A percentile compares a stretch with the other conserved stretches of the same genome.
phyloP scores from a whole-genome alignment of 495 filamentous ascomycete genomes.

The Oidiodendron maius region DNA sequence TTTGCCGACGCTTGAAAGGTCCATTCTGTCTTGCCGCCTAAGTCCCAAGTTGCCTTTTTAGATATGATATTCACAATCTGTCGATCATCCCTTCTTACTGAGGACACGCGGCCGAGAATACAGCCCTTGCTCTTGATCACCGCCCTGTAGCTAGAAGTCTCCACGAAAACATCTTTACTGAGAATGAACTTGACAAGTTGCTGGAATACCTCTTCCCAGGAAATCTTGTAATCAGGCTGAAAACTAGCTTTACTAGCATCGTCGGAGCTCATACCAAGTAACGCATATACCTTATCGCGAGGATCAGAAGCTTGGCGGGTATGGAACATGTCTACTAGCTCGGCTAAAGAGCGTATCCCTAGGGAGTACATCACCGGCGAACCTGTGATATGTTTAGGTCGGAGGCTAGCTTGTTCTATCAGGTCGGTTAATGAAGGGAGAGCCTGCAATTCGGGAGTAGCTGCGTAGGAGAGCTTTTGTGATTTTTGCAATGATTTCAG shows the following conservation, averaged over 20 bases:
- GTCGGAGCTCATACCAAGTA: conserved; percentile 26
- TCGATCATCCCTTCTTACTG: conserved; percentile 11
- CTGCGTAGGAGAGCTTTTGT: not conserved
- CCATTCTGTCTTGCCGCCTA: too few species aligned
- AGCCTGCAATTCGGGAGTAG: not conserved
- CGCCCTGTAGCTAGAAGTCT: conserved; percentile 15
- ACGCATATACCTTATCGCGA: conserved; percentile 31
- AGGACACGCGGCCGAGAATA: too few species aligned
- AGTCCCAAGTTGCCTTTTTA: conserved; percentile 9
- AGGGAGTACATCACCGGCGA: conserved; percentile 15
- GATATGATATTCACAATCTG: conserved; percentile 21
- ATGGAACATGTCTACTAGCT: conserved; percentile 30
- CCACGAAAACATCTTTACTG: conserved; percentile 9
- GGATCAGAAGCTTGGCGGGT: conserved; percentile 25
- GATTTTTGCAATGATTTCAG: conserved; percentile 1
- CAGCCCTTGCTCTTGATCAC: conserved; percentile 22
- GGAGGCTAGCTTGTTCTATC: too few species aligned
- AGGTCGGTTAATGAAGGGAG: conserved; percentile 14
- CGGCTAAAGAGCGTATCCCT: conserved; percentile 18
- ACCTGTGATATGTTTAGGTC: conserved; percentile 13
- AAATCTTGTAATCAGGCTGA: conserved; percentile 18
- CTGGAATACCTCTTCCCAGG: conserved; percentile 18
- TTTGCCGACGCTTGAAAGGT: conserved; percentile 18
- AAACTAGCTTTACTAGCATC: conserved; percentile 11
- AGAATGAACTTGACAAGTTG: conserved; percentile 13